Conservation (phyloP, 352 stramenopile species). For the Globisporangium lucens region DNA sequence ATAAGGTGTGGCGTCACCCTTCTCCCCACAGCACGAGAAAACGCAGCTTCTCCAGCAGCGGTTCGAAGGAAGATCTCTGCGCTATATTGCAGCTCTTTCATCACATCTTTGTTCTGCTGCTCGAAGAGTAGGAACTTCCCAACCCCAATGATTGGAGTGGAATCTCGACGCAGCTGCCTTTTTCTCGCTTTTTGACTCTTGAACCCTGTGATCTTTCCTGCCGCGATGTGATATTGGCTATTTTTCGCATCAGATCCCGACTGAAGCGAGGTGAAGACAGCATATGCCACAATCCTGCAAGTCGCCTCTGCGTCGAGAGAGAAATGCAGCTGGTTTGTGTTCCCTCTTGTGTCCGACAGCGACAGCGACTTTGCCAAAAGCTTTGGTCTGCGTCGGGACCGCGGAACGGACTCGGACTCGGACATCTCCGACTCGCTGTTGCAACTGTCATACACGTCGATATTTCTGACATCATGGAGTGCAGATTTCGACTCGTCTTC, state of each 20-base stretch:
- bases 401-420: constrained; percentile 50
- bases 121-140: constrained; percentile 87
- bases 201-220: constrained; percentile 22
- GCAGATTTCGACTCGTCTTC: constrained; percentile 39
- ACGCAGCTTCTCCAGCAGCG: constrained; percentile 62
- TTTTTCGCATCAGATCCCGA: constrained; percentile 25
- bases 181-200: constrained; percentile 72
- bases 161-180: constrained; percentile 63
- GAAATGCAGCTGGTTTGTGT: constrained; percentile 73
- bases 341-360: constrained; percentile 23
- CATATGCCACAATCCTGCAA: constrained; percentile 77
- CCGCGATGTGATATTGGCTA: constrained; percentile 11
- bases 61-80: constrained; percentile 80
- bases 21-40: constrained; percentile 66
- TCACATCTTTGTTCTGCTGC: constrained; percentile 89
- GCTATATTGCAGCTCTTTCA: constrained; percentile 89
- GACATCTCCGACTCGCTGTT: constrained; percentile 88
- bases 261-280: constrained; percentile 58
- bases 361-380: constrained; percentile 19
- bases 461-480: constrained; percentile 26
- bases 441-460: constrained; percentile 67
- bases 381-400: constrained; percentile 24
- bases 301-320: constrained; percentile 80
- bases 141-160: constrained; percentile 59
- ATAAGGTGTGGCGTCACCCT: constrained; percentile 46